Base-by-base conservation (phyloP, 257 asterid species). In the Nicotiana undulata region DNA sequence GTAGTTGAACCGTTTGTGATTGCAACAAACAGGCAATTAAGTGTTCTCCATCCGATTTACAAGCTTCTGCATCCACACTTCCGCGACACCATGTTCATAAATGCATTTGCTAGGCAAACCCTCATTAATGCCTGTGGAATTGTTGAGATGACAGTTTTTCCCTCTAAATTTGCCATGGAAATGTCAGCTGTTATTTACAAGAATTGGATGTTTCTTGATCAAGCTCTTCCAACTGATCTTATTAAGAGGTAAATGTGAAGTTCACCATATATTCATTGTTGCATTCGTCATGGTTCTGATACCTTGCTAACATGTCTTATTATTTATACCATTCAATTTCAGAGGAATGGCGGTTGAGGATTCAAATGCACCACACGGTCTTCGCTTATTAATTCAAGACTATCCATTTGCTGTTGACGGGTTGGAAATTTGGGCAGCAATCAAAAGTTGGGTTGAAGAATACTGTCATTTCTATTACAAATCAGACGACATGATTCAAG, bases 341-440 rank as follows among this genome's bases (percentile, higher is more conserved):
- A 93, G 98, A 85, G 93, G 93, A 61, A 76, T 92, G 82, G 96
- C 94, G 46, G 85, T 91, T 49, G 86, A 90, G 79, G 94, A 91
- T 81, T 77, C 94, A 0, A 87, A 80, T 81, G 86, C 89, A n/a
- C 86, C 89, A 28, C 87, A 90, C 31, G 95, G 97, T 22, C 81
- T 94, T 79, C 94, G 92, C 6, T 81, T 94, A 63, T 82, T 94
- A 18, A 86, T 94, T 13, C 85, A 88, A 83, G 97, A 91, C 86
- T 94, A 94, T 60, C 98, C 97, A 6, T 92, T 75, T 56, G 98
- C 96, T 29, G 98, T 93, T n/a, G 98, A 93, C 49, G 98, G 96
- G 63, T 90, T 92, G 1, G 90, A 94, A 85, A 89, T 92, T 12
- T 94, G 97, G 98, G 76, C 90, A 40, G 93, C 98, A 63, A 92